Evolutionary conservation across 2,329 filamentous ascomycete species (phyloP), one percentile per base, ranked within the genome.

Genomic region (Myriangium duriaei): DNA sequence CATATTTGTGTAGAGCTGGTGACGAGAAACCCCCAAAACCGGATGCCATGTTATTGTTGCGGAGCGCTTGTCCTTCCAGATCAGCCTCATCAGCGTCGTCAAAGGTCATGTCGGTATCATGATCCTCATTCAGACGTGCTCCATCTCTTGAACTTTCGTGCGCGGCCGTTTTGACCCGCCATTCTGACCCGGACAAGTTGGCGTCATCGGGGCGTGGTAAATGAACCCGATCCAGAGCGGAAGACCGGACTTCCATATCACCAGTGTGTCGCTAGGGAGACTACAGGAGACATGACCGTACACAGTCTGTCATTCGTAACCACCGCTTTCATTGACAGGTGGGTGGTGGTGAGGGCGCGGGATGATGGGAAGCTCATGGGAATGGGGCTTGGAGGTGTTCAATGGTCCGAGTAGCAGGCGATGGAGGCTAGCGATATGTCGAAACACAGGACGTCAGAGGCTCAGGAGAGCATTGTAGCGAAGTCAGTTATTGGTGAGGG

Each of bases 1-100:
- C 30, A 11, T 33, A 11, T 5, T 34, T 31, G 28, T 42, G 40
- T 26, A 45, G 32, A 24, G 32, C 46, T 45, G 44, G 52, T 7
- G 39, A 33, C 13, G 30, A 32, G 11, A 19, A 21, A 7, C 36
- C 32, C 21, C 21, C 33, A 11, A 30, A 11, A 15, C 13, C 17
- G 6, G 19, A 31, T 9, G 15, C 31, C n/a, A 34, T 32, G 24
- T 30, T 28, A 13, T 13, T 40, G 34, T 14, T 40, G 32, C 24
- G 16, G 21, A 4, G 39, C 12, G 29, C 28, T n/a, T 24, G n/a
- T 7, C 16, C 34, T n/a, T n/a, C 17, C 19, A 19, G 15, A 28
- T 26, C 13, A 13, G 32, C 21, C 28, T 13, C 17, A 28, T 24
- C 36, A 16, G 29, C 21, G 6, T 39, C 36, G 10, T 15, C 16